A percentile compares a stretch with the other conserved stretches of the same genome.
These are phyloP conservation scores for Liriodendron chinense DNA, from an alignment of 164 flowering plant genomes.

Conservation along the genomic window DNA sequence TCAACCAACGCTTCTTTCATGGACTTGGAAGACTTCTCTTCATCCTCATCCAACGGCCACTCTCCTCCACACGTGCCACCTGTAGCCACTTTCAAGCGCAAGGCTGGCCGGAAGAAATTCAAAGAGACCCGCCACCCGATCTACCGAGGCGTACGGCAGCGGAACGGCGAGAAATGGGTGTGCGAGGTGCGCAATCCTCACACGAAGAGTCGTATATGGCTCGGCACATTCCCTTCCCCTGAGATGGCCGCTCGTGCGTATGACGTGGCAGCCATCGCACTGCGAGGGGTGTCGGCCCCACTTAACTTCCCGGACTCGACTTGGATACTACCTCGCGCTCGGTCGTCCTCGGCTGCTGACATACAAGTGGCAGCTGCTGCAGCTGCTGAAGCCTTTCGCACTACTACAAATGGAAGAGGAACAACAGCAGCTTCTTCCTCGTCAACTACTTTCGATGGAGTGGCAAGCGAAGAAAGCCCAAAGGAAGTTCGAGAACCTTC, in stretches of 20 bases:
- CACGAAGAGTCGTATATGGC: conserved; percentile 45
- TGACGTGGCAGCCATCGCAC: conserved; percentile 48
- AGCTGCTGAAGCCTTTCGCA: conserved; percentile 24
- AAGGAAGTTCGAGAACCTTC: conserved; percentile 1
- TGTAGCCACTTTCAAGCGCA: conserved; percentile 17
- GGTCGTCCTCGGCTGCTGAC: conserved; percentile 23
- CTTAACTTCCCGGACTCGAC: conserved; percentile 45
- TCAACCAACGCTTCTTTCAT: background rate
- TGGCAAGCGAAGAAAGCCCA: background rate
- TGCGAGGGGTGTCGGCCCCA: conserved; percentile 27
- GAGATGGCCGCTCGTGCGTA: conserved; percentile 61
- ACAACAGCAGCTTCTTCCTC: background rate
- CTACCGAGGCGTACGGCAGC: conserved; percentile 39
- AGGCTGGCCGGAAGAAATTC: conserved; percentile 41
- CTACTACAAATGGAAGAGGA: background rate
- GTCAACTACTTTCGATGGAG: background rate
- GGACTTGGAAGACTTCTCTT: conserved; percentile 5
- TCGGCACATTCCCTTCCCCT: conserved; percentile 47
- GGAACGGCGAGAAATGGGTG: conserved; percentile 43
- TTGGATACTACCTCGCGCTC: conserved; percentile 19
- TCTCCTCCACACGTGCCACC: conserved; percentile 2
- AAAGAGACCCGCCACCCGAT: conserved; percentile 45
- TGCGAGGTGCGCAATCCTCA: conserved; percentile 47
- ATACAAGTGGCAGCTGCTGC: conserved; percentile 27
- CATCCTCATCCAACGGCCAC: conserved; percentile 4